These are phyloP conservation scores for Seminavis robusta DNA, from an alignment of 108 stramenopile genomes.

Conservation along the genomic window DNA sequence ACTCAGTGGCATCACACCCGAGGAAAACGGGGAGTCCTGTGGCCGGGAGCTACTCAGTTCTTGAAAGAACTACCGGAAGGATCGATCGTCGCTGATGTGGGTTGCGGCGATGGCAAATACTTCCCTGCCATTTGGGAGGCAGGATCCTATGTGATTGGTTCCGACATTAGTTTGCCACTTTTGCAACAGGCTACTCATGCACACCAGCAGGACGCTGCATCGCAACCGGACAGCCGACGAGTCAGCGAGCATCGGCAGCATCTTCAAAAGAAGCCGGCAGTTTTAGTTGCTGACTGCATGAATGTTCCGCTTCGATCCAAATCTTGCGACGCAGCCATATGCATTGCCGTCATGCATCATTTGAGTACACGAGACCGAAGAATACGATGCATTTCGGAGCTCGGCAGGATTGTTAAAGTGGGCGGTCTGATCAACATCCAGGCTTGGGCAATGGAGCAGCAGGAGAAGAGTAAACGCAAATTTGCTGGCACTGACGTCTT, in stretches of 20 bases:
- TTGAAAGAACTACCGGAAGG: conserved; percentile 67
- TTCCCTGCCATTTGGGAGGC: conserved; percentile 70
- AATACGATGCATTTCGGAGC: conserved; percentile 80
- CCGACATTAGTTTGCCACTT: conserved; percentile 81
- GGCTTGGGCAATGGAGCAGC: conserved; percentile 98
- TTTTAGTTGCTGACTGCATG: conserved; percentile 89
- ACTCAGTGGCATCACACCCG: conserved; percentile 97
- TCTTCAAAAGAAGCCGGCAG: conserved; percentile 66
- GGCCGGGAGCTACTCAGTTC: conserved; percentile 94
- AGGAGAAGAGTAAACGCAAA: conserved; percentile 63
- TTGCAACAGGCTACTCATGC: conserved; percentile 47
- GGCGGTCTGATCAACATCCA: conserved; percentile 90
- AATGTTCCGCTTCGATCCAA: conserved; percentile 75
- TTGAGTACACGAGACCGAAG: conserved; percentile 85
- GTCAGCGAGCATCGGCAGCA: conserved; percentile 43
- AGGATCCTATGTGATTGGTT: conserved; percentile 90
- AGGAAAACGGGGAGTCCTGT: conserved; percentile 90
- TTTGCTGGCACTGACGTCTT: conserved; percentile 92
- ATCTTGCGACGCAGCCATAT: conserved; percentile 93
- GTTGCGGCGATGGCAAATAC: conserved; percentile 98
- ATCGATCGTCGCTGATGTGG: conserved; percentile 92
- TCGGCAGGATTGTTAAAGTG: conserved; percentile 73
- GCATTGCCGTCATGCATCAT: conserved; percentile 99
- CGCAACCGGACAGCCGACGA: conserved; percentile 55
- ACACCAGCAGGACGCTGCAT: conserved; percentile 16